Conservation (phyloP, 306 rosid species). For the Fragaria nilgerrensis region DNA sequence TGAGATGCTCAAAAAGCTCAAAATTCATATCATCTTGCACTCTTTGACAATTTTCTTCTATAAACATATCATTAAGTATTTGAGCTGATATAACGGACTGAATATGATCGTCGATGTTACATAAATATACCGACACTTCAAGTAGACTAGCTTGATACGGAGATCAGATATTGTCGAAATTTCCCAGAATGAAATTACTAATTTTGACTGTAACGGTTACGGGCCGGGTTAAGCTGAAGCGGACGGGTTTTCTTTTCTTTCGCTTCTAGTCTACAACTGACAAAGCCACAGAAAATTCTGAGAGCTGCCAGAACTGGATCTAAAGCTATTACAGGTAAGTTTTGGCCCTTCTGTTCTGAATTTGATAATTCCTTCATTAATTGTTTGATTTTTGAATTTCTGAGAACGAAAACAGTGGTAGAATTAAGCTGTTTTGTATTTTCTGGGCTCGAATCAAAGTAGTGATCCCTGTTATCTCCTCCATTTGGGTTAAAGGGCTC, state of each 20-base stretch:
- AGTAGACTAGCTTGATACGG: too few relatives aligned
- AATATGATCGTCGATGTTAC: too few relatives aligned
- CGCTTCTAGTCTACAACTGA: neutral
- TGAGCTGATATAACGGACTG: too few relatives aligned
- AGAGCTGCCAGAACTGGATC: constrained; percentile 12
- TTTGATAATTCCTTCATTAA: neutral
- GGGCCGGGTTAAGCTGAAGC: neutral
- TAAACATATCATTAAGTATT: too few relatives aligned
- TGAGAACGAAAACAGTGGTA: neutral
- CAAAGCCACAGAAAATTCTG: neutral
- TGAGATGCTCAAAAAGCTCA: too few relatives aligned
- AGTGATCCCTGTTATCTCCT: neutral
- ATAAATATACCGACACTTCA: too few relatives aligned
- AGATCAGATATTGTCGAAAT: too few relatives aligned
- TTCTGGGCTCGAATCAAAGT: neutral
- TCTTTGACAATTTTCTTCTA: too few relatives aligned
- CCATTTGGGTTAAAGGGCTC: neutral
- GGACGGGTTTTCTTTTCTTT: neutral
- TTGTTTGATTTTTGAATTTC: neutral
- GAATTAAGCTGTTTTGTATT: neutral
- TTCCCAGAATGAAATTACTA: too few relatives aligned
- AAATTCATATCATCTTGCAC: too few relatives aligned
- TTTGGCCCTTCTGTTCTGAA: neutral
- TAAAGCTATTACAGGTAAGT: neutral
- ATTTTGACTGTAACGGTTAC: neutral